These are phyloP conservation scores for Penicillium decumbens DNA, from an alignment of 2,329 filamentous ascomycete genomes.

Conservation along the genomic window DNA sequence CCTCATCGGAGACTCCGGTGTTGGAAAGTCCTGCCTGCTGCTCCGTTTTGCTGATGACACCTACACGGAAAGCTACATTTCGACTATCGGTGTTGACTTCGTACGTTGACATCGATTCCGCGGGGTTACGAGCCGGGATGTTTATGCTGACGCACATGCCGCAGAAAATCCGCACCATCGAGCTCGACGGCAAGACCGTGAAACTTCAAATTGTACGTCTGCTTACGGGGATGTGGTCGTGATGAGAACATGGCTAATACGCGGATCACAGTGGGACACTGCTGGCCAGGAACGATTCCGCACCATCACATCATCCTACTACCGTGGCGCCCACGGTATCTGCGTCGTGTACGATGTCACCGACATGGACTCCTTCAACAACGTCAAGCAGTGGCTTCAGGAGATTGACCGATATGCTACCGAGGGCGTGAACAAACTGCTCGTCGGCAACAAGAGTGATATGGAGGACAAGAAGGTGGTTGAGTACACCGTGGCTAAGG, in stretches of 20 bases:
- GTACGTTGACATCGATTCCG: slow-evolving; percentile 53
- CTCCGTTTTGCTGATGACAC: slow-evolving; percentile 98
- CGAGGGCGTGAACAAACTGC: slow-evolving; percentile 98
- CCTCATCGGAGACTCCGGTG: slow-evolving; percentile 99
- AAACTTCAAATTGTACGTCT: slow-evolving; percentile 92
- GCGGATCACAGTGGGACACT: slow-evolving; percentile 78
- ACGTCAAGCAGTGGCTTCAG: slow-evolving; percentile 99
- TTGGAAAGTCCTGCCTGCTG: slow-evolving; percentile 98
- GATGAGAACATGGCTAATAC: slow-evolving; percentile 9
- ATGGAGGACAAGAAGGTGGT: slow-evolving; percentile 99
- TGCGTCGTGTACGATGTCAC: slow-evolving; percentile 99
- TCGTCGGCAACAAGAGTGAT: slow-evolving; percentile 99
- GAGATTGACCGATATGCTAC: slow-evolving; percentile 99
- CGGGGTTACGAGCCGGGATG: slow-evolving; percentile 4
- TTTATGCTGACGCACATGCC: slow-evolving; percentile 19
- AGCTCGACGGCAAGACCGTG: slow-evolving; percentile 98
- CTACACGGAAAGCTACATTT: slow-evolving; percentile 99
- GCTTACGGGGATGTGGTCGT: neutral
- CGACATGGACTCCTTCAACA: slow-evolving; percentile 99
- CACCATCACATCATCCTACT: slow-evolving; percentile 99
- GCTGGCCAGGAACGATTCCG: slow-evolving; percentile 99
- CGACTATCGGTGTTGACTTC: slow-evolving; percentile 98
- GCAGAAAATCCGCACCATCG: slow-evolving; percentile 99
- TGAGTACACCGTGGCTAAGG: slow-evolving; percentile 99
- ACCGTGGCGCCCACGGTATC: slow-evolving; percentile 97